Conservation (phyloP, 257 asterid genomes). For the Nicotiana otophora region DNA sequence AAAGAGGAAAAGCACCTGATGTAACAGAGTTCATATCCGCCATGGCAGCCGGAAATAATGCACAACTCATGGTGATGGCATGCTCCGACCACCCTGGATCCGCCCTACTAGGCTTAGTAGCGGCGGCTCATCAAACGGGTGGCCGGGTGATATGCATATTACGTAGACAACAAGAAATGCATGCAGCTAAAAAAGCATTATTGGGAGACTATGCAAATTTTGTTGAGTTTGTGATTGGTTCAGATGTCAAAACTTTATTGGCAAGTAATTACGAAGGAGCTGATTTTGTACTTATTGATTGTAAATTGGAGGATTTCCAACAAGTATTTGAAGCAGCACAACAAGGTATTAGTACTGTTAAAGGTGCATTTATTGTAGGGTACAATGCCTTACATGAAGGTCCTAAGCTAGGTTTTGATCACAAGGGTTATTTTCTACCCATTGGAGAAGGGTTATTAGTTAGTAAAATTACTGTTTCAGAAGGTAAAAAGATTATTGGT, state of each 20-base stretch:
- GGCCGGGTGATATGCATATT: slow-evolving; percentile 48
- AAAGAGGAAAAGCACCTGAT: slow-evolving; percentile 50
- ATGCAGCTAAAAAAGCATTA: slow-evolving; percentile 13
- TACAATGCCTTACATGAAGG: slow-evolving; percentile 54
- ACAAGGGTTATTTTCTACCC: slow-evolving; percentile 48
- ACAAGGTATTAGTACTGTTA: neutral
- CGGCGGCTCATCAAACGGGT: slow-evolving; percentile 72
- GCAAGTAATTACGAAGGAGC: slow-evolving; percentile 31
- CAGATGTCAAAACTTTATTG: slow-evolving; percentile 34
- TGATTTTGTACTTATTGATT: slow-evolving; percentile 54
- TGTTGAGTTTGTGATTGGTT: slow-evolving; percentile 43
- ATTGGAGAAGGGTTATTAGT: slow-evolving; percentile 64
- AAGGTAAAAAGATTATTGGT: neutral
- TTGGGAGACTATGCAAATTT: slow-evolving; percentile 13
- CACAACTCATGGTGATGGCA: slow-evolving; percentile 48
- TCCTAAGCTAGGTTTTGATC: slow-evolving; percentile 19
- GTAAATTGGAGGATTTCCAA: slow-evolving; percentile 45
- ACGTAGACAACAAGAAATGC: slow-evolving; percentile 14
- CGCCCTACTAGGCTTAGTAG: slow-evolving; percentile 45
- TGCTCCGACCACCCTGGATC: slow-evolving; percentile 37
- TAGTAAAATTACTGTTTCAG: slow-evolving; percentile 17
- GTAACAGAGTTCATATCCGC: slow-evolving; percentile 74
- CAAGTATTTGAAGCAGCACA: slow-evolving; percentile 19
- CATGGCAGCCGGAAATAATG: slow-evolving; percentile 65
- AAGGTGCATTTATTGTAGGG: slow-evolving; percentile 35